Percentiles rank a stretch among this genome's conserved stretches.
Evolutionary conservation across 1,284 basidiomycete genomes (phyloP).

Genomic region (Prillingera fragicola): DNA sequence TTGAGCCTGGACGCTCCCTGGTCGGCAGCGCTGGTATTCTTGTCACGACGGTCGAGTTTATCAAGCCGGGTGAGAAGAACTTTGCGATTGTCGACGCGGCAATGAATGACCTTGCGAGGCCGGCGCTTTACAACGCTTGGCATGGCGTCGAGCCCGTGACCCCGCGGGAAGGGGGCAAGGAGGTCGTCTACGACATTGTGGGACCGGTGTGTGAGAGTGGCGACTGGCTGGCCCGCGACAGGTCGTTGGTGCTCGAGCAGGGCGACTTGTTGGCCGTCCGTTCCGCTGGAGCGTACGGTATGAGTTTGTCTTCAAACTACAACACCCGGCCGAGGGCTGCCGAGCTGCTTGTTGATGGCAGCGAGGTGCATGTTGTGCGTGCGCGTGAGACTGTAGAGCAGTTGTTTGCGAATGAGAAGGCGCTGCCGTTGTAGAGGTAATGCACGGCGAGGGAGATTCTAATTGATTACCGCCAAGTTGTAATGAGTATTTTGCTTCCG

Average conservation of each 20-base stretch:
- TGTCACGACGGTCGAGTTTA: slow-evolving; percentile 6
- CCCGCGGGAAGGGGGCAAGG: background rate
- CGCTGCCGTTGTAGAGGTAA: too few species aligned
- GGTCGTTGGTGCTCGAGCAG: background rate
- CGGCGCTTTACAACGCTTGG: slow-evolving; percentile 6
- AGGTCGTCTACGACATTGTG: slow-evolving; percentile 10
- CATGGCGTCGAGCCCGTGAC: slow-evolving; percentile 3
- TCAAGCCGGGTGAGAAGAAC: slow-evolving; percentile 9
- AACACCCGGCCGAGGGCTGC: slow-evolving; percentile 9
- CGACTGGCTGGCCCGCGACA: slow-evolving; percentile 8
- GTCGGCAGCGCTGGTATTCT: slow-evolving; percentile 10
- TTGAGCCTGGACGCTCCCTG: slow-evolving; percentile 9
- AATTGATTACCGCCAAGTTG: too few species aligned
- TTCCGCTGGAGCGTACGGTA: slow-evolving; percentile 5
- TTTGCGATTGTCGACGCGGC: slow-evolving; percentile 13
- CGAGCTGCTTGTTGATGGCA: slow-evolving; percentile 9
- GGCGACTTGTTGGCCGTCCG: slow-evolving; percentile 7
- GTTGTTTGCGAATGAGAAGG: slow-evolving; percentile 3
- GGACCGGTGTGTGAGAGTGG: slow-evolving; percentile 14
- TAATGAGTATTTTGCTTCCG: too few species aligned
- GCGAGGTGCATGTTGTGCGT: slow-evolving; percentile 3
- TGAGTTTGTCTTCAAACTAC: slow-evolving; percentile 9
- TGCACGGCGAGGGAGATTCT: too few species aligned
- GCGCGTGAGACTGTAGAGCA: slow-evolving; percentile 7
- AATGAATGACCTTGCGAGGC: slow-evolving; percentile 12